Evolutionary conservation across 2,329 filamentous ascomycete genomes (phyloP).

Genomic region (Penicillium sp.): DNA sequence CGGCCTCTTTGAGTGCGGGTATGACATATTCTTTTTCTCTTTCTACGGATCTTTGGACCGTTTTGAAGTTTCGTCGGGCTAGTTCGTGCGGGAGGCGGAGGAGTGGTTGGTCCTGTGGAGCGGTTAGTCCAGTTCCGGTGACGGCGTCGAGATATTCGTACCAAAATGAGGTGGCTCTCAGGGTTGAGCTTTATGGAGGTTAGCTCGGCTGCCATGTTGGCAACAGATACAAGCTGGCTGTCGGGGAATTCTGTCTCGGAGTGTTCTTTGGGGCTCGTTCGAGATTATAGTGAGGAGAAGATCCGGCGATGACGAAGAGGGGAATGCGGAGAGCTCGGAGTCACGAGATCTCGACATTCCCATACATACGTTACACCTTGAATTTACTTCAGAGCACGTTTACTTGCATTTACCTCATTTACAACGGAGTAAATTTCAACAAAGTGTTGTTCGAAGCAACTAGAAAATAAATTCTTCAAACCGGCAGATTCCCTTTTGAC

Average conservation of each 20-base stretch:
- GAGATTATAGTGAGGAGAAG: neutral
- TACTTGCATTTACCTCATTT: neutral
- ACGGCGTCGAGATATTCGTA: slow-evolving; percentile 25
- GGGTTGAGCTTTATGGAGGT: slow-evolving; percentile 50
- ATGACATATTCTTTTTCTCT: slow-evolving; percentile 49
- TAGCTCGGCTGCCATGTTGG: slow-evolving; percentile 43
- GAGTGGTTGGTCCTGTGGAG: slow-evolving; percentile 79
- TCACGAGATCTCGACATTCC: slow-evolving; percentile 1
- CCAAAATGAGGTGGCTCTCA: slow-evolving; percentile 51
- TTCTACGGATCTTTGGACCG: slow-evolving; percentile 54
- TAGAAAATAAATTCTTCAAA: slow-evolving; percentile 27
- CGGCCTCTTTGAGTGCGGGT: slow-evolving; percentile 50
- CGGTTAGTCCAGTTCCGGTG: slow-evolving; percentile 10
- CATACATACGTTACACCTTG: no score
- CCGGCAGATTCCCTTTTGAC: slow-evolving; percentile 37
- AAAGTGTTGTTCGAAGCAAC: slow-evolving; percentile 10
- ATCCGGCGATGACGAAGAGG: slow-evolving; percentile 5
- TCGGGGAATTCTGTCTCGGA: neutral
- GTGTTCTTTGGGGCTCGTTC: neutral
- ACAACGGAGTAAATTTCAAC: neutral
- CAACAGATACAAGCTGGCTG: neutral
- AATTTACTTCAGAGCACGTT: neutral
- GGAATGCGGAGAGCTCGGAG: slow-evolving; percentile 4
- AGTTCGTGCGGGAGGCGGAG: slow-evolving; percentile 91
- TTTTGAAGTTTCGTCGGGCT: slow-evolving; percentile 89